Base-by-base conservation (phyloP, 306 rosid species). In the Dryas alaskensis region DNA sequence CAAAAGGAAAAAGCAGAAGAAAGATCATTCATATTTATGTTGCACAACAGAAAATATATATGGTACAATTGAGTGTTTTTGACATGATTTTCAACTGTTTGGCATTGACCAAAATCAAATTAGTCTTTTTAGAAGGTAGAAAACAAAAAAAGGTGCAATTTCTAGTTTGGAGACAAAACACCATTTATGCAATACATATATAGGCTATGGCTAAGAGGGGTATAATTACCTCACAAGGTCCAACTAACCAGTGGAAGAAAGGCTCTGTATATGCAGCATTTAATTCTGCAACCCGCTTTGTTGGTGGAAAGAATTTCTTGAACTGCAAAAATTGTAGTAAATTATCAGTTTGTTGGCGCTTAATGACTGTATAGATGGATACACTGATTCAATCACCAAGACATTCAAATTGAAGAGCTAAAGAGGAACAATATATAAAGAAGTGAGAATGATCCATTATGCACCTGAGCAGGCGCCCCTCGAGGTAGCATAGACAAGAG, bases 391-490 rank as follows among this genome's bases (percentile, higher is more conserved):
- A 31, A 31, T 1, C 37, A 31, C 37, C 37, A 31, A 31, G 37
- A 31, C 37, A 31, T 31, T 31, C 37, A 31, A 31, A 31, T 31
- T 31, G 37, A 31, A 31, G 37, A 31, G 37, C 37, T 31, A 31
- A 31, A 31, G 37, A 31, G 31, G 25, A 22, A 22, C 6, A 44
- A 52, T 8, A 68, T 16, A 31, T 44, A 64, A n/a, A 71, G 54
- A 19, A 31, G 37, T 31, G 37, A 31, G 37, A 31, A 31, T 31
- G 8, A 50, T 59, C 17, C 7, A 31, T 12, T 50, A 46, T 67
- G 67, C 42, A 94, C 98, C 97, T 89, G 97, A 76, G 92, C 98
- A 65, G 98, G 98, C 67, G 98, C 98, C 76, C 97, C 98, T 55
- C 97, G 97, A 71, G 98, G 98, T 67, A 94, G 90, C 95, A 94